Percentiles rank a stretch among this genome's conserved stretches.
These are phyloP conservation scores for Rhipidocladum racemiflorum DNA, from an alignment of 176 grass and related monocot genomes.

Conservation along the genomic window DNA sequence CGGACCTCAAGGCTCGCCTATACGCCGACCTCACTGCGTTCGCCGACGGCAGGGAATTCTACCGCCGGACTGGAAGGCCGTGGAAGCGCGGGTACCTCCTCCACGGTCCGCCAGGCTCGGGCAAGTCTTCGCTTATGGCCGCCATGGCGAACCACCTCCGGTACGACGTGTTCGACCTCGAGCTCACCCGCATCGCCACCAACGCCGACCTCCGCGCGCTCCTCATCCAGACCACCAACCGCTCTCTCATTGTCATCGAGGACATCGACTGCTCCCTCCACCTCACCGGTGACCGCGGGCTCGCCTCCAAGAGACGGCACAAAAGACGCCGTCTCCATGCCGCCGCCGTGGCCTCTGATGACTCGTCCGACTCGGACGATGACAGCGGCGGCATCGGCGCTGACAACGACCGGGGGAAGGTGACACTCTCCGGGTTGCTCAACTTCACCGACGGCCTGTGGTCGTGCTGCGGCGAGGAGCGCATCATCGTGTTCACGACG, in stretches of 20 bases:
- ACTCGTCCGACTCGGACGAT: constrained; percentile 60
- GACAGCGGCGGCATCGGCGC: neutral
- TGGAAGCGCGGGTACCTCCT: constrained; percentile 96
- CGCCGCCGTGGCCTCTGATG: constrained; percentile 22
- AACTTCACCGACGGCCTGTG: constrained; percentile 98
- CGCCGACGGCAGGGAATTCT: constrained; percentile 69
- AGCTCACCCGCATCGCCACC: constrained; percentile 75
- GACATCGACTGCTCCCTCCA: constrained; percentile 98
- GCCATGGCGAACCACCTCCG: constrained; percentile 93
- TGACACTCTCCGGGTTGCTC: constrained; percentile 84
- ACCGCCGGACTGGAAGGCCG: constrained; percentile 66
- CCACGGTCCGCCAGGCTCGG: constrained; percentile 71
- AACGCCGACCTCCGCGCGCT: constrained; percentile 83
- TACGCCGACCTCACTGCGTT: constrained; percentile 74
- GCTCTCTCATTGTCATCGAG: constrained; percentile 90
- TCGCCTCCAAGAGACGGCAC: constrained; percentile 32
- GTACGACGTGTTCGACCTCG: constrained; percentile 92
- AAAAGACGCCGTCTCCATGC: constrained; percentile 45
- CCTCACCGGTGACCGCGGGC: constrained; percentile 67
- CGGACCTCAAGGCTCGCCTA: constrained; percentile 56
- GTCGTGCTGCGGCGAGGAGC: constrained; percentile 98
- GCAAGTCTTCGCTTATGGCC: constrained; percentile 92
- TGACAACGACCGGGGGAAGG: constrained; percentile 38
- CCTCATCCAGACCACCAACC: constrained; percentile 85
- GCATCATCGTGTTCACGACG: constrained; percentile 89